Base-by-base conservation (phyloP, 2,329 filamentous ascomycete genomes). In the Basipetospora chlamydospora region DNA sequence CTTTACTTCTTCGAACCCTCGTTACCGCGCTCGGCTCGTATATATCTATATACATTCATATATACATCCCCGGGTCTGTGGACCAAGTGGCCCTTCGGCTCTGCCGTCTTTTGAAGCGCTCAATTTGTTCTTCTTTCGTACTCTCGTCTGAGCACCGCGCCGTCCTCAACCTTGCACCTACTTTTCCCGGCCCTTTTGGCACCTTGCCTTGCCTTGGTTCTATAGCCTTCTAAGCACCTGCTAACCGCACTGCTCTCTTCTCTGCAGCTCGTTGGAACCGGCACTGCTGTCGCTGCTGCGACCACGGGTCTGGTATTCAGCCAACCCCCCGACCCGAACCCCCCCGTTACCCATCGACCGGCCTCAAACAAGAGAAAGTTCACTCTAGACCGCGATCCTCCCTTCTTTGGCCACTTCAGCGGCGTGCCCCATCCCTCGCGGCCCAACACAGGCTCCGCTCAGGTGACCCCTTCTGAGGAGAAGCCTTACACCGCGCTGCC, bases 211-310 rank as follows among this genome's bases (percentile, higher is more conserved):
- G n/a, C n/a, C n/a, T n/a, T n/a, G n/a, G n/a, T n/a, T n/a, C n/a
- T n/a, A n/a, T n/a, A n/a, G n/a, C n/a, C n/a, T n/a, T n/a, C n/a
- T n/a, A n/a, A n/a, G n/a, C 22, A 21, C 25, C 31, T 30, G 20
- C 33, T 39, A 32, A 32, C 23, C n/a, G n/a, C n/a, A 22, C 21
- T 11, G 40, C 20, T 28, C 22, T 17, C 22, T 26, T 30, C 42
- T 39, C 43, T 37, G 33, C 48, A 76, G 71, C 69, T 76, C 48
- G 66, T 74, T 56, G 71, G 70, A 55, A 67, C 70, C 46, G 68
- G 71, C 54, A 70, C 70, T 56, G 70, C 68, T 45, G 66, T 73
- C 52, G 71, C 70, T 56, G 69, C 70, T 49, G 70, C 70, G 46
- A 63, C 69, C 53, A 64, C 61, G 46, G 70, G 71, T 46, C 57